These are phyloP conservation scores for Haematococcus sp. DNA, from an alignment of 139 green algal genomes.

Conservation along the genomic window DNA sequence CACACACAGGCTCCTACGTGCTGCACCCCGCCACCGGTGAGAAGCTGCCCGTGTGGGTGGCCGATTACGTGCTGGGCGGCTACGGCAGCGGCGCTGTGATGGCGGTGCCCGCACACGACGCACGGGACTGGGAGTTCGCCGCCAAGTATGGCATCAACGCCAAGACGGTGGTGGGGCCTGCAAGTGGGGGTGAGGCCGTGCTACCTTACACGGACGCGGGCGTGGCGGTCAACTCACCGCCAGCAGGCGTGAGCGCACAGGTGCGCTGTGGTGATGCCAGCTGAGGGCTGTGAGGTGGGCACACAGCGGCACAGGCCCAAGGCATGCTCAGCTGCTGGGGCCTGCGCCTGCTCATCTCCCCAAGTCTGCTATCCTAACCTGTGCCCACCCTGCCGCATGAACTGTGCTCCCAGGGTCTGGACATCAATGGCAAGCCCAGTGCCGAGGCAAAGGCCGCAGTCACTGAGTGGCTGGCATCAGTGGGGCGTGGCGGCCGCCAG, in stretches of 20 bases:
- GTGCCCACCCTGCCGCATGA: too few species aligned
- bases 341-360: too few species aligned
- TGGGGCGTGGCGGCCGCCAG: conserved; percentile 39
- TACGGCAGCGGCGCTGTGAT: conserved; percentile 98
- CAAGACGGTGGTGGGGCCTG: conserved; percentile 48
- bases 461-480: conserved; percentile 41
- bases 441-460: conserved; percentile 43
- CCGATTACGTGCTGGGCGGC: conserved; percentile 94
- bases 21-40: conserved; percentile 84
- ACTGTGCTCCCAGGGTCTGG: conserved; percentile 60
- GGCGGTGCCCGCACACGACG: conserved; percentile 95
- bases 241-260: neutral
- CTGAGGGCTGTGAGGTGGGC: too few species aligned
- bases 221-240: conserved; percentile 54
- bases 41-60: conserved; percentile 54
- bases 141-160: conserved; percentile 72
- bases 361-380: too few species aligned
- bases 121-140: conserved; percentile 91
- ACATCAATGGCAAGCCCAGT: conserved; percentile 71
- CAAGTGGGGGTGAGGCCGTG: neutral
- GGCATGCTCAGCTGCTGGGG: too few species aligned
- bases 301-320: too few species aligned
- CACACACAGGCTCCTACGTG: conserved; percentile 35
- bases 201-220: conserved; percentile 71
- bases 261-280: neutral